Conservation (phyloP, 2,329 filamentous ascomycete species). For the Nigrospora osmanthi region DNA sequence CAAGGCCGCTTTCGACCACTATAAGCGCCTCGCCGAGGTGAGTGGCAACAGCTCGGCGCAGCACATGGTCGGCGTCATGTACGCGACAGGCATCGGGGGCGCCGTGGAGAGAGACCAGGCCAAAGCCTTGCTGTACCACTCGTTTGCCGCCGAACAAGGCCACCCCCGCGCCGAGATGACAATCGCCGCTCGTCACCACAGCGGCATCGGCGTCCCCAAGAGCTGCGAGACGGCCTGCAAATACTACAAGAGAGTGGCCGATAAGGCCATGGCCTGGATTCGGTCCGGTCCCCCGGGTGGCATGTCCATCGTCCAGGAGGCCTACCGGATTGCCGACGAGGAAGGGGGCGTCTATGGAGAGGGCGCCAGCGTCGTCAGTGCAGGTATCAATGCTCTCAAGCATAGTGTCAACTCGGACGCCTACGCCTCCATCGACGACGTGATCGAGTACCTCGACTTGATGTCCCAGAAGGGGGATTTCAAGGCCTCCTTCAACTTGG, state of each 20-base stretch:
- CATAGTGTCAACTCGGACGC: slow-evolving; percentile 68
- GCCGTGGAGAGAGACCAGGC: slow-evolving; percentile 81
- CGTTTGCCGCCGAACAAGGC: slow-evolving; percentile 79
- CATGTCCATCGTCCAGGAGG: slow-evolving; percentile 66
- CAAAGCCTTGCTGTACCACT: slow-evolving; percentile 87
- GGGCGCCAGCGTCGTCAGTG: slow-evolving; percentile 83
- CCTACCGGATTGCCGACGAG: slow-evolving; percentile 83
- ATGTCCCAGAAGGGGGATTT: slow-evolving; percentile 86
- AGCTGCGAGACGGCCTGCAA: slow-evolving; percentile 78
- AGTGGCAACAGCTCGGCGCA: slow-evolving; percentile 88
- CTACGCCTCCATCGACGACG: slow-evolving; percentile 82
- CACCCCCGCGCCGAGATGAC: slow-evolving; percentile 90
- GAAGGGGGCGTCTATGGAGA: slow-evolving; percentile 90
- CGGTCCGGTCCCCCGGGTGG: slow-evolving; percentile 87
- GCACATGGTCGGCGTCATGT: slow-evolving; percentile 92
- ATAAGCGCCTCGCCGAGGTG: slow-evolving; percentile 65
- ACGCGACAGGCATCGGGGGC: slow-evolving; percentile 83
- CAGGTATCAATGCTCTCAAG: slow-evolving; percentile 73
- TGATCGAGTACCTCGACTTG: slow-evolving; percentile 87
- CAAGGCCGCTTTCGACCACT: slow-evolving; percentile 69
- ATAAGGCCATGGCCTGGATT: slow-evolving; percentile 85
- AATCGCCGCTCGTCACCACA: slow-evolving; percentile 75
- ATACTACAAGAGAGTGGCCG: slow-evolving; percentile 89
- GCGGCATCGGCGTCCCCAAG: slow-evolving; percentile 76
- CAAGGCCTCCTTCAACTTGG: slow-evolving; percentile 79